phyloP scores from a whole-genome alignment of 2,329 filamentous ascomycete species.

The Cryphonectria naterciae region DNA sequence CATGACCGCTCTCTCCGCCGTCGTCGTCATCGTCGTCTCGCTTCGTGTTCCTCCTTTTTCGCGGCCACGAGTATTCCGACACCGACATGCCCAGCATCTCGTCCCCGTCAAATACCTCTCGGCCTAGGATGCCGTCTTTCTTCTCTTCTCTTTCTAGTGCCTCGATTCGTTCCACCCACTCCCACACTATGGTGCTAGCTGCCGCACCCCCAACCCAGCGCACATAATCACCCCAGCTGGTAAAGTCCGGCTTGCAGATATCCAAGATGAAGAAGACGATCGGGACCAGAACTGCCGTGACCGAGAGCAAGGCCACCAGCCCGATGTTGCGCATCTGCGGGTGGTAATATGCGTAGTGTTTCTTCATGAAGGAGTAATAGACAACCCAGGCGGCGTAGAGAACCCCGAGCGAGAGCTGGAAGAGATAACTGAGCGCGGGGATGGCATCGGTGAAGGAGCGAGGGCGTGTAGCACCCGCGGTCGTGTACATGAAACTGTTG shows the following conservation, averaged over 20 bases:
- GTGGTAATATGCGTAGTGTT: slow-evolving; percentile 88
- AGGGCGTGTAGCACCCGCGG: slow-evolving; percentile 62
- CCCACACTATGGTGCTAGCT: slow-evolving; percentile 96
- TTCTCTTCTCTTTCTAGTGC: slow-evolving; percentile 90
- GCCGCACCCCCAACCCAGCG: slow-evolving; percentile 95
- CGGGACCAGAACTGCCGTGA: slow-evolving; percentile 82
- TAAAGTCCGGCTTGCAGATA: slow-evolving; percentile 81
- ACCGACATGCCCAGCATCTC: slow-evolving; percentile 77
- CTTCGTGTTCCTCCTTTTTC: slow-evolving; percentile 41
- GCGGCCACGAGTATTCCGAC: slow-evolving; percentile 54
- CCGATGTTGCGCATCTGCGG: slow-evolving; percentile 88
- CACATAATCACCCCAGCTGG: slow-evolving; percentile 93
- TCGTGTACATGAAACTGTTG: slow-evolving; percentile 75
- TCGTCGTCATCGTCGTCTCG: slow-evolving; percentile 37
- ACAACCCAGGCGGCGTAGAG: slow-evolving; percentile 93
- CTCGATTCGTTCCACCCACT: slow-evolving; percentile 96
- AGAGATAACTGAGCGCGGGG: slow-evolving; percentile 87
- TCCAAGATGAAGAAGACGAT: slow-evolving; percentile 94
- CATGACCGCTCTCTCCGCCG: slow-evolving; percentile 36
- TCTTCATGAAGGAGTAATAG: slow-evolving; percentile 91
- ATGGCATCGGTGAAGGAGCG: slow-evolving; percentile 85
- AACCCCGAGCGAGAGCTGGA: slow-evolving; percentile 83
- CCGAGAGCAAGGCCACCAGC: slow-evolving; percentile 76
- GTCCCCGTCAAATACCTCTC: slow-evolving; percentile 92
- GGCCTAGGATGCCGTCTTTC: slow-evolving; percentile 87